Percentiles rank a stretch among this genome's conserved stretches.
These are phyloP conservation scores for Spinacia oleracea DNA, from an alignment of 179 eudicot species.

Conservation along the genomic window DNA sequence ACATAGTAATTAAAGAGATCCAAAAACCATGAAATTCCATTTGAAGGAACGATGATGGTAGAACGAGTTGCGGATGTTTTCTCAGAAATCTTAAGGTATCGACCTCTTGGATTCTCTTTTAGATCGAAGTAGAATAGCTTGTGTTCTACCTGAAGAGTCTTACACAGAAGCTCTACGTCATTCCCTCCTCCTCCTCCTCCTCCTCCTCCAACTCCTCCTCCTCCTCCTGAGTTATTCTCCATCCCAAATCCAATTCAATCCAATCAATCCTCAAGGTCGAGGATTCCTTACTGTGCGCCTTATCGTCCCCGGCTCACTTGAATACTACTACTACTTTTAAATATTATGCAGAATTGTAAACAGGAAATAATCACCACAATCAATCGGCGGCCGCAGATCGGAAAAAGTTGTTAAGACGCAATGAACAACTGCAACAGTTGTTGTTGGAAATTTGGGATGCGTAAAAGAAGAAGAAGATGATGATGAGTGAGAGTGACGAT, in stretches of 20 bases:
- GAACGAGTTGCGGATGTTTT: slow-evolving; percentile 94
- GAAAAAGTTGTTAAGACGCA: not conserved
- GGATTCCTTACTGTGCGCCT: not conserved
- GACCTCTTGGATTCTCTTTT: slow-evolving; percentile 94
- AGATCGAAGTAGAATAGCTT: slow-evolving; percentile 95
- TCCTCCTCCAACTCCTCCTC: too few relatives aligned
- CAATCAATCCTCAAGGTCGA: not conserved
- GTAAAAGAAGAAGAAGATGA: not conserved
- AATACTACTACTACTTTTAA: too few relatives aligned
- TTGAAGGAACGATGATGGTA: slow-evolving; percentile 85
- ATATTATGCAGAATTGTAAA: too few relatives aligned
- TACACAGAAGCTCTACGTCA: slow-evolving; percentile 79
- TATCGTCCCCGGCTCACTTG: not conserved
- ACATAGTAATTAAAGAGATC: slow-evolving; percentile 92
- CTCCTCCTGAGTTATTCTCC: slow-evolving; percentile 65
- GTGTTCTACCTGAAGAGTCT: slow-evolving; percentile 94
- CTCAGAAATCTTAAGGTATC: slow-evolving; percentile 91
- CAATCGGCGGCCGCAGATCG: slow-evolving; percentile 6
- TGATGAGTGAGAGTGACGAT: not conserved
- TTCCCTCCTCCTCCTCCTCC: slow-evolving; percentile 59
- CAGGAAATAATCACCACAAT: too few relatives aligned
- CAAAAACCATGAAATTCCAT: slow-evolving; percentile 84
- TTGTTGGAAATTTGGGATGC: too few relatives aligned
- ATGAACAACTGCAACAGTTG: too few relatives aligned
- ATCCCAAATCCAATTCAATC: slow-evolving; percentile 19